These are phyloP conservation scores for Xerocomellus intermedius DNA, from an alignment of 768 basidiomycete species.

Conservation along the genomic window DNA sequence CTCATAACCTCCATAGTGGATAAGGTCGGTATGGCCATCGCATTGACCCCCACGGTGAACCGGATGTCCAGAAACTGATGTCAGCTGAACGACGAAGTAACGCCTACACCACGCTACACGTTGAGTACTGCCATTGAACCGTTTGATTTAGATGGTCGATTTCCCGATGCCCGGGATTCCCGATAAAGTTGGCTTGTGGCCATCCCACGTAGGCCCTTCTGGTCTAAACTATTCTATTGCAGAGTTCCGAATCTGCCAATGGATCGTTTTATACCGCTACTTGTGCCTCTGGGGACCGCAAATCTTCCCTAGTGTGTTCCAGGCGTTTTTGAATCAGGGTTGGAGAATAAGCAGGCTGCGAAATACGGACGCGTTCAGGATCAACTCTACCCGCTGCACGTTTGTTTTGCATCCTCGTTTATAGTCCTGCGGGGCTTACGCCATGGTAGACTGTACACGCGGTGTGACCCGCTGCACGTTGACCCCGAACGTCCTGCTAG, in stretches of 20 bases:
- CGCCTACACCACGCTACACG: too few relatives aligned
- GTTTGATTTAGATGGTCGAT: conserved; percentile 15
- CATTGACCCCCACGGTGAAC: conserved; percentile 82
- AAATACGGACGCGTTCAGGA: conserved; percentile 80
- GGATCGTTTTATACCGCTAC: not conserved
- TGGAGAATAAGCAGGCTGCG: conserved; percentile 80
- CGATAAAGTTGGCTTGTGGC: too few relatives aligned
- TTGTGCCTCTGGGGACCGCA: conserved; percentile 82
- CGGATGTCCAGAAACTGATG: conserved; percentile 77
- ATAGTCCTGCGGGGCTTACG: too few relatives aligned
- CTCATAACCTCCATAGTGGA: conserved; percentile 81
- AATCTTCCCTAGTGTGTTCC: conserved; percentile 78
- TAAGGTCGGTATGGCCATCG: conserved; percentile 76
- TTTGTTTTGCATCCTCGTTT: too few relatives aligned
- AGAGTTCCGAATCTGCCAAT: too few relatives aligned
- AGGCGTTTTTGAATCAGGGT: conserved; percentile 68
- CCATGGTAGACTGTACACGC: too few relatives aligned
- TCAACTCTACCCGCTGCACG: conserved; percentile 62
- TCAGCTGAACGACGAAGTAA: conserved; percentile 85
- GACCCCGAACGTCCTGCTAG: too few relatives aligned
- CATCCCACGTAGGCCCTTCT: too few relatives aligned
- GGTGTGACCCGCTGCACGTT: too few relatives aligned
- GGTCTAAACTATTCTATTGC: not conserved
- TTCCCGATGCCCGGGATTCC: too few relatives aligned
- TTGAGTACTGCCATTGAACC: not conserved